Conservation (phyloP, 768 basidiomycete genomes). For the Galerina sulciceps region DNA sequence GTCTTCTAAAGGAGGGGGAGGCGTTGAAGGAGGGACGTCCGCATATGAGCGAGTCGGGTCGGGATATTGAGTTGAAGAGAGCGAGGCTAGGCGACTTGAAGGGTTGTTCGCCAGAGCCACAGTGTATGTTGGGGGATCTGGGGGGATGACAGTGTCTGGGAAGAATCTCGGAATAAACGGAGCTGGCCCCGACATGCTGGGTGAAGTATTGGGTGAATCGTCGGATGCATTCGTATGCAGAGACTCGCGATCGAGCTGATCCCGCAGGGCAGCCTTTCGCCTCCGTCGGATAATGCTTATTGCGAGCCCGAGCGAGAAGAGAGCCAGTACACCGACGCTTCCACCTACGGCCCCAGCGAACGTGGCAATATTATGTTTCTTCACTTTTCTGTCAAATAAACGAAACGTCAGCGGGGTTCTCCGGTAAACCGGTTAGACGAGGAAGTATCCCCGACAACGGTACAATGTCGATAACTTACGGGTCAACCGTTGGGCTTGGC, state of each 20-base stretch:
- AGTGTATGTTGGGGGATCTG: constrained; percentile 34
- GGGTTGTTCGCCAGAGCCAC: constrained; percentile 23
- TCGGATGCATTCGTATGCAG: constrained; percentile 35
- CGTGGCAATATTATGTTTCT: constrained; percentile 43
- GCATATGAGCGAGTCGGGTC: constrained; percentile 27
- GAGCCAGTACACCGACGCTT: constrained; percentile 51
- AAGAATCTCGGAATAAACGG: constrained; percentile 62
- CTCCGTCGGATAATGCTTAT: constrained; percentile 56
- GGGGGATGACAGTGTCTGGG: constrained; percentile 49
- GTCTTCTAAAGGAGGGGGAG: constrained; percentile 25
- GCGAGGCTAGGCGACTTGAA: constrained; percentile 23
- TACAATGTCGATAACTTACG: constrained; percentile 39
- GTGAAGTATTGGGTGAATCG: constrained; percentile 43
- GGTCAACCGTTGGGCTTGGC: constrained; percentile 27
- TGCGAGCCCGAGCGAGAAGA: constrained; percentile 51
- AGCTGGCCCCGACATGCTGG: constrained; percentile 46
- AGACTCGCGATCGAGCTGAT: constrained; percentile 37
- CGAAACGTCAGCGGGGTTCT: neutral
- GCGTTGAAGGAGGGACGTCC: constrained; percentile 31
- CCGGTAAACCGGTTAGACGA: constrained; percentile 1
- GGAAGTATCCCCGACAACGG: constrained; percentile 31
- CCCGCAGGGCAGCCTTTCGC: constrained; percentile 40
- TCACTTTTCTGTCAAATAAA: constrained; percentile 20
- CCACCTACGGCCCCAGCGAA: constrained; percentile 61
- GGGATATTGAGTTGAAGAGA: constrained; percentile 17